Base-by-base conservation (phyloP, 768 basidiomycete species). In the Xanthoconium purpureum region DNA sequence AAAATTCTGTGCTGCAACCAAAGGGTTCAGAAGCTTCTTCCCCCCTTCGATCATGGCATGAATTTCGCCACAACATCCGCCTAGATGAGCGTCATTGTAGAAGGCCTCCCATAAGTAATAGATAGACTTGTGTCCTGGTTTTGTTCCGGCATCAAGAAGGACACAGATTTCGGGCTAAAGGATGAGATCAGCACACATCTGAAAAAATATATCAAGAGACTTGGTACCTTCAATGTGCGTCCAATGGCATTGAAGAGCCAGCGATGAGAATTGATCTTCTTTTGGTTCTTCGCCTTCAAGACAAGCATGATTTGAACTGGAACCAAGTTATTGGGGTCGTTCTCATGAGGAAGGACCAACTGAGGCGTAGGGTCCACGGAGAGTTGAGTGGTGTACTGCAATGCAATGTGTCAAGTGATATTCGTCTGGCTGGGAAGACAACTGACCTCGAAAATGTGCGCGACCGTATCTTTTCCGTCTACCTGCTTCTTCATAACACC, bases 241-340 rank as follows among this genome's bases (percentile, higher is more conserved):
- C 92, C 93, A 50, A 98, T 88, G 24, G 91, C 94, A 62, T 98
- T 95, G 80, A 98, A 95, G 29, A 96, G 78, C 94, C 94, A 96
- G 40, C 94, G 85, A 73, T 96, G 94, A 52, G 91, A 92, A 67
- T 94, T 94, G 73, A 94, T 94, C 78, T 96, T 95, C 80, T 94
- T 95, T 71, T 91, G 86, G 75, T 96, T 96, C 77, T 95, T 89
- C 8, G 91, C 91, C 73, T 96, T 97, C 63, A 96, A 74, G 54
- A 94, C 84, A 51, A 96, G 81, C 56, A 96, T 94, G 63, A 97
- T 87, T 66, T 93, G 91, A 5, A 97, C 93, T 0, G 94, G 92
- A 3, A 95, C 91, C 33, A 98, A 74, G 70, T 97, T 97, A 75
- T 94, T 92, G 17, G 91, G 84, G 65, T 97, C 93, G 36, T 91